A percentile compares a stretch with the other conserved stretches of the same genome.
Evolutionary conservation across 306 rosid genomes (phyloP).

Genomic region (Rosa rugosa): DNA sequence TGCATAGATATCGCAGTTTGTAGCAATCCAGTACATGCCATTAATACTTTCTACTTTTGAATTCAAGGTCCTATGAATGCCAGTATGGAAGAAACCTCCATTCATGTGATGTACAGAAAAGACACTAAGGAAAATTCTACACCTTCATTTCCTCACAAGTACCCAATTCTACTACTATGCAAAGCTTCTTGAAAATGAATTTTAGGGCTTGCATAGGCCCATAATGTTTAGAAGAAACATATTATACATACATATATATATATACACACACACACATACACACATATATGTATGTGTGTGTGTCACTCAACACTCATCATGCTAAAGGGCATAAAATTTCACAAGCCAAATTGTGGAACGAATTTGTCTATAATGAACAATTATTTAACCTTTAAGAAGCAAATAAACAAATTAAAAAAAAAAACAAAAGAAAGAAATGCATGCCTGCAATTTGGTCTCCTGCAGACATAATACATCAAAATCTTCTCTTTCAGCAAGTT

Average conservation of each 20-base stretch:
- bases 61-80: background rate
- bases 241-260: no score
- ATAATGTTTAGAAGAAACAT: background rate
- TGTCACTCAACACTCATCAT: background rate
- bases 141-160: background rate
- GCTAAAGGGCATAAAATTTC: background rate
- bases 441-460: conserved; percentile 94
- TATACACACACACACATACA: background rate
- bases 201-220: background rate
- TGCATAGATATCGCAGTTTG: background rate
- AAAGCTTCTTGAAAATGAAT: background rate
- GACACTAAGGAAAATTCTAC: background rate
- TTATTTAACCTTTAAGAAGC: background rate
- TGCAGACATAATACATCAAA: conserved; percentile 90
- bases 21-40: no score
- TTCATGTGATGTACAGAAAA: background rate
- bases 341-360: background rate
- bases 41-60: background rate
- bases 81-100: background rate
- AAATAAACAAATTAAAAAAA: background rate
- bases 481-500: conserved; percentile 84
- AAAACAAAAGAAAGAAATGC: background rate
- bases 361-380: background rate
- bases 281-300: background rate
- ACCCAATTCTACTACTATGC: background rate